Base-by-base conservation (phyloP, 169 alveolate species). In the Theileria luwenshuni region DNA sequence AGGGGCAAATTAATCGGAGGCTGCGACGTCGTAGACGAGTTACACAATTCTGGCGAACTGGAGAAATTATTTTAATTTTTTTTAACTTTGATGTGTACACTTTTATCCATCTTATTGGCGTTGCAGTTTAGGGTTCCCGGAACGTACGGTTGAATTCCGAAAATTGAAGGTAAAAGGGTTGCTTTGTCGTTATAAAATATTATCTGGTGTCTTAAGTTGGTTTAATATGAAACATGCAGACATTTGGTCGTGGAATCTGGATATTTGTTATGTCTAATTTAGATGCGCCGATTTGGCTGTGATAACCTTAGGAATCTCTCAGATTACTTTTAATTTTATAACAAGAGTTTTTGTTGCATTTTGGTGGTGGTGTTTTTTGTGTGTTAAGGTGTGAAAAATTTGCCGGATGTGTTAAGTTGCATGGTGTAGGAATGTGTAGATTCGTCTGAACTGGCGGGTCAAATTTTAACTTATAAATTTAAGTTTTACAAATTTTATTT, bases 11-110 rank as follows among this genome's bases (percentile, higher is more conserved):
- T 84, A 5, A 42, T 95, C 30, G 98, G 98, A 17, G 98, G 98
- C 12, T 90, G 94, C 74, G 98, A 95, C 80, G 91, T 94, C 60
- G 54, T 94, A 47, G 81, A 83, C 35, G 96, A 92, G 54, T 91
- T 95, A 94, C 97, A 95, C 74, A 86, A 81, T 58, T 90, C 86
- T 35, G 96, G 95, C 7, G 52, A 90, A 38, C 83, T 95, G n/a
- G 90, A 90, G 63, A 90, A 90, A 41, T 52, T 95, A 19, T 69
- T 95, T 25, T 38, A 38, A 38, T n/a, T n/a, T n/a, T n/a, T n/a
- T n/a, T n/a, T n/a, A n/a, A n/a, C n/a, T n/a, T n/a, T n/a, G n/a
- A n/a, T n/a, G n/a, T n/a, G n/a, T n/a, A n/a, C n/a, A n/a, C n/a
- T n/a, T n/a, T n/a, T n/a, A n/a, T n/a, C n/a, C n/a, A n/a, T n/a